Percentiles rank a stretch among this genome's conserved stretches.
Conservation (phyloP, 495 filamentous ascomycete genomes). For the Penicillium pancosmium region DNA sequence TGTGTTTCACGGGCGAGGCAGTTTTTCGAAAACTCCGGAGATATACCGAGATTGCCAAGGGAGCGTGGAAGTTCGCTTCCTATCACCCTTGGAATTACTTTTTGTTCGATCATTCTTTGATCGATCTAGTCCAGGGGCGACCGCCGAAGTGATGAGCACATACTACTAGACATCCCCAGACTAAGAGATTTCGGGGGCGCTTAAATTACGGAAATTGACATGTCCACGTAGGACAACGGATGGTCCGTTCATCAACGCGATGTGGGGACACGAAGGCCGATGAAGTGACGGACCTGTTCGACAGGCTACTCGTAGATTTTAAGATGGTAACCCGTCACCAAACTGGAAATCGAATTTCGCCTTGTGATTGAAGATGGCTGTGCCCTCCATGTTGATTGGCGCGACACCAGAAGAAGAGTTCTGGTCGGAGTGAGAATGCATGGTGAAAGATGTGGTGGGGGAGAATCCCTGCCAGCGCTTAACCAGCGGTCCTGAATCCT, state of each 20-base stretch:
- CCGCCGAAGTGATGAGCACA: neutral
- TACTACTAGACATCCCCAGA: neutral
- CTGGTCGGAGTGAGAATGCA: conserved; percentile 8
- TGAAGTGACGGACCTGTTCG: neutral
- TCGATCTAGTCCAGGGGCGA: neutral
- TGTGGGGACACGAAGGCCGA: conserved; percentile 3
- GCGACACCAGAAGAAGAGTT: conserved; percentile 13
- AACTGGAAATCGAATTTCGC: conserved; percentile 1
- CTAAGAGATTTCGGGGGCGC: neutral
- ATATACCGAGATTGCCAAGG: neutral
- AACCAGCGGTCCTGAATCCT: conserved; percentile 32
- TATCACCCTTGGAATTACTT: neutral
- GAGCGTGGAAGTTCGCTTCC: neutral
- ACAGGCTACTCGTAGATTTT: neutral
- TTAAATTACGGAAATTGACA: neutral
- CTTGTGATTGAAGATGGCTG: conserved; percentile 10
- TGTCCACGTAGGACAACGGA: conserved; percentile 1
- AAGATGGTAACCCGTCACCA: neutral
- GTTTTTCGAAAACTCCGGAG: neutral
- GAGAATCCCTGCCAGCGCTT: conserved; percentile 26
- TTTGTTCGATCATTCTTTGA: neutral
- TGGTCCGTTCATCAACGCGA: conserved; percentile 4
- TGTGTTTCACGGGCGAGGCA: neutral
- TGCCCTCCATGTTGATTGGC: neutral
- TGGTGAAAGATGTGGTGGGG: neutral